Evolutionary conservation across 257 asterid genomes (phyloP), one percentile per base, ranked within the genome.

Genomic region (Petunia axillaris): DNA sequence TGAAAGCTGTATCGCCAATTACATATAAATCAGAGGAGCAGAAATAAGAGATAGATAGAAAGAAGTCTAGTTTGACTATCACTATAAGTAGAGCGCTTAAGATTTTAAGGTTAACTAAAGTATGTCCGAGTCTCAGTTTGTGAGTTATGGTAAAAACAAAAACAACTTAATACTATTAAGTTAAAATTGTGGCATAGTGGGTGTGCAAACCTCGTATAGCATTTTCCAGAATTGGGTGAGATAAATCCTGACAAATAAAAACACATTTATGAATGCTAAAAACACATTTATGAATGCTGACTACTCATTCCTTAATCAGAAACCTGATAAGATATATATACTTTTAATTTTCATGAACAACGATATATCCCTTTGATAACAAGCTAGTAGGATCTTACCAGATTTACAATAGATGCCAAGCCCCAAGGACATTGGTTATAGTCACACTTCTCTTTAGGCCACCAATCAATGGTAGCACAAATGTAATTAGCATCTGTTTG

Each of bases 391-490:
- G 82, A 37, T 9, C 90, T 86, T 90, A 92, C 99, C 36, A 96
- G 92, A 83, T 92, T 92, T 77, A 90, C 55, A 36, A 82, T 82
- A 1, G 99, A 94, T 3, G 98, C 87, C 3, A 85, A 90, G 46
- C 91, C 97, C 99, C 99, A 96, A 0, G 98, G 98, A 88, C 99
- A 96, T 59, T 84, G 88, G 46, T 90, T 73, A 78, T 92, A 96
- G 81, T 92, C 85, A 78, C 99, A 96, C 91, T 96, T 96, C 54
- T 94, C 95, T 50, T 86, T 84, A 40, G 99, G 98, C 99, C 99
- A 94, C 99, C 99, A 96, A 79, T 92, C 98, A 68, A 96, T 82
- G 68, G 98, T 96, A 76, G 98, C 98, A 82, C 99, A 94, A 16
- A 96, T 87, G 73, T 90, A 96, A 85, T 87, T 90, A 86, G 79